These are phyloP conservation scores for Pseudogymnoascus sp. DNA, from an alignment of 2,329 filamentous ascomycete species.

Conservation along the genomic window DNA sequence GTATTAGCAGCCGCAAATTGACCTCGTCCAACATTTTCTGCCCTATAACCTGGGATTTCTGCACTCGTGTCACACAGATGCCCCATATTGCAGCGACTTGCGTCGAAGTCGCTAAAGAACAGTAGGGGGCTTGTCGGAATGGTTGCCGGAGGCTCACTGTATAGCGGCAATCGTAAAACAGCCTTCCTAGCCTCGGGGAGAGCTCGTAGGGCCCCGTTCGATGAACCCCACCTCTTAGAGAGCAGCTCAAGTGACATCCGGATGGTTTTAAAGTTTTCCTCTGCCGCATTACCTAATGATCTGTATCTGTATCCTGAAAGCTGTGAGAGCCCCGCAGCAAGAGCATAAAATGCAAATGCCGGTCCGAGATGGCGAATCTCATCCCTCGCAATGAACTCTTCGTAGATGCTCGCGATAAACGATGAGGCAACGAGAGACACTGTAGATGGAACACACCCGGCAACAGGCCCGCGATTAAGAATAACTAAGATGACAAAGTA, in stretches of 20 bases:
- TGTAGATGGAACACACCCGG: neutral
- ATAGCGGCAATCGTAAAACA: neutral
- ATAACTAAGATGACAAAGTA: conserved; percentile 11
- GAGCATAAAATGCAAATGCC: conserved; percentile 4
- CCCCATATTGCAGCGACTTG: conserved; percentile 7
- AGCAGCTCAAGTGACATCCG: conserved; percentile 5
- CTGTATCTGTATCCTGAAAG: conserved; percentile 9
- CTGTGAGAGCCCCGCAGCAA: conserved; percentile 5
- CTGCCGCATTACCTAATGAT: conserved; percentile 1
- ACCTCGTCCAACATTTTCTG: neutral
- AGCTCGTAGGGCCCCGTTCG: conserved; percentile 4
- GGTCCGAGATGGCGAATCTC: conserved; percentile 9
- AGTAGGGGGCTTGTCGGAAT: neutral
- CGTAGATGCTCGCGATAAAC: conserved; percentile 1
- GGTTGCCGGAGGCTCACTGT: neutral
- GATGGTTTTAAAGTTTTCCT: conserved; percentile 9
- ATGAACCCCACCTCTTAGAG: conserved; percentile 6
- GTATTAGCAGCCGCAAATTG: neutral
- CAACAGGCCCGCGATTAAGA: neutral
- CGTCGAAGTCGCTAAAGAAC: conserved; percentile 5
- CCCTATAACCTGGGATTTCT: neutral
- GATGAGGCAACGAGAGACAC: conserved; percentile 5
- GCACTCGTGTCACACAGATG: neutral
- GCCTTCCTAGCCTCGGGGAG: conserved; percentile 7
- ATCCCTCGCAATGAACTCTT: conserved; percentile 9